Evolutionary conservation across 805 yeast species (phyloP).

Genomic region (Blastobotrys mokoenaii): DNA sequence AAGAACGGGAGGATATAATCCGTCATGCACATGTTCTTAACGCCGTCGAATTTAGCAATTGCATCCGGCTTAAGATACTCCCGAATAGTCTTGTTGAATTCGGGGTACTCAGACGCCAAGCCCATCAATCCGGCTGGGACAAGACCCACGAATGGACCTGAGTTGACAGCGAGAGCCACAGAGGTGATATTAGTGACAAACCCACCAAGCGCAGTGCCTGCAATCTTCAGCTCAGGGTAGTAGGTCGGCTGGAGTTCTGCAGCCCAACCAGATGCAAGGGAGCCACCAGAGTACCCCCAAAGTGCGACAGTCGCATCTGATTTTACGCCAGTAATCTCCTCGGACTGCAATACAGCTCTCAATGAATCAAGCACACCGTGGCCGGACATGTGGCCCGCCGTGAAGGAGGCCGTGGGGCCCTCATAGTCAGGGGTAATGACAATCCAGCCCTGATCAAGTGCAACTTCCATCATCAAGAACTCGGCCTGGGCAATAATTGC

Average conservation of each 20-base stretch:
- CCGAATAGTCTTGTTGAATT: constrained; percentile 12
- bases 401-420: constrained; percentile 23
- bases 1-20: constrained; percentile 11
- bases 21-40: constrained; percentile 12
- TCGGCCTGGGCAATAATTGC: constrained; percentile 8
- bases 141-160: constrained; percentile 20
- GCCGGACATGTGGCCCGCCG: constrained; percentile 24
- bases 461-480: constrained; percentile 9
- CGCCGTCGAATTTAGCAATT: constrained; percentile 13
- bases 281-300: constrained; percentile 70
- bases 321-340: constrained; percentile 29
- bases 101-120: constrained; percentile 21
- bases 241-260: constrained; percentile 21
- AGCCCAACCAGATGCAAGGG: constrained; percentile 60
- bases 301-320: constrained; percentile 49
- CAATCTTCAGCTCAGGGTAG: constrained; percentile 21
- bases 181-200: constrained; percentile 17
- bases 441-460: constrained; percentile 16
- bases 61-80: constrained; percentile 4
- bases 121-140: constrained; percentile 23
- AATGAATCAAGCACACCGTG: constrained; percentile 22
- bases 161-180: constrained; percentile 13
- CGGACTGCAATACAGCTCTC: constrained; percentile 17
- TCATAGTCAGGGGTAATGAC: constrained; percentile 24
- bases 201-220: constrained; percentile 25